Conservation (phyloP, 2,329 filamentous ascomycete genomes). For the Xylaria polymorpha region DNA sequence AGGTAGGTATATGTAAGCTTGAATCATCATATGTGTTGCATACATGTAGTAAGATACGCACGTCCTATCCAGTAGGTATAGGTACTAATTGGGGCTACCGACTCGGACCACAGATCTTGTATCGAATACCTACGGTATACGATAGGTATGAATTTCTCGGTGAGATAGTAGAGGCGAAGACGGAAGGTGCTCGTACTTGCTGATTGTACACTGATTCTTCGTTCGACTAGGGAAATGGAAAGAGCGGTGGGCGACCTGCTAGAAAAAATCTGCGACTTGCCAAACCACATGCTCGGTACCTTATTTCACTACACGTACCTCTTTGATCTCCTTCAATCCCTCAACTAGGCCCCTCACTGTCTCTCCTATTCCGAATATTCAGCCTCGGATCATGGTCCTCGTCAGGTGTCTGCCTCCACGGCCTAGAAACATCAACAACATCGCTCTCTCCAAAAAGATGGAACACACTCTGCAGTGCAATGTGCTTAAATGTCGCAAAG, state of each 20-base stretch:
- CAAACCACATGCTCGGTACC: neutral
- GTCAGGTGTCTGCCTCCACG: slow-evolving; percentile 20
- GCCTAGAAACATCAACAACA: slow-evolving; percentile 3
- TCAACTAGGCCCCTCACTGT: neutral
- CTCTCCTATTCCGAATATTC: neutral
- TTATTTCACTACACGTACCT: neutral
- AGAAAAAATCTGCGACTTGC: neutral
- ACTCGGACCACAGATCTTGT: neutral
- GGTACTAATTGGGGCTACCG: neutral
- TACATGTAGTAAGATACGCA: neutral
- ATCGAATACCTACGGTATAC: neutral
- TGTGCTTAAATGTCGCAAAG: slow-evolving; percentile 76
- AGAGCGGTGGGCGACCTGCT: slow-evolving; percentile 5
- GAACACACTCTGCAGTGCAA: slow-evolving; percentile 84
- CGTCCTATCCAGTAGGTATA: neutral
- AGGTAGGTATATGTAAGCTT: neutral
- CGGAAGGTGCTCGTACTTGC: slow-evolving; percentile 21
- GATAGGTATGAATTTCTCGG: neutral
- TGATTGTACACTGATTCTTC: neutral
- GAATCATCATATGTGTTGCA: neutral
- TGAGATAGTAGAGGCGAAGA: neutral
- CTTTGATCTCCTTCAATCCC: neutral
- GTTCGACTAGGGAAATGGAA: slow-evolving; percentile 10
- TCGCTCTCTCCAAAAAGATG: slow-evolving; percentile 61
- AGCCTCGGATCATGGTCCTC: slow-evolving; percentile 35